A percentile compares a stretch with the other conserved stretches of the same genome.
Conservation (phyloP, 495 filamentous ascomycete species). For the Hyphodiscus hymeniophilus region DNA sequence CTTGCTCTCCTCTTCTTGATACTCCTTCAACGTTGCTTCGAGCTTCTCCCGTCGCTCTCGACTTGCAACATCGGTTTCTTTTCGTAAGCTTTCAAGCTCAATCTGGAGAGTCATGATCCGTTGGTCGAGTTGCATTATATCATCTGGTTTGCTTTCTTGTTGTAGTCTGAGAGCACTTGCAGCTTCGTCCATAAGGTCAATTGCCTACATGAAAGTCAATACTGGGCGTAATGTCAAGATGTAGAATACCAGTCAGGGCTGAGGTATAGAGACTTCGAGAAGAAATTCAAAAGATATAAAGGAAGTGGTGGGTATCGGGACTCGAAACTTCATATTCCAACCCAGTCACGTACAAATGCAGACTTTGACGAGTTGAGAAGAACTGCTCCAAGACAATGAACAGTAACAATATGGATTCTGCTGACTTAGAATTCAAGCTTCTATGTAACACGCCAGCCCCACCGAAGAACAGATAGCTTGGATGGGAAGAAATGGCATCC, state of each 20-base stretch:
- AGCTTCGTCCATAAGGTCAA: conserved; percentile 94
- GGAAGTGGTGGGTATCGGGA: too few species aligned
- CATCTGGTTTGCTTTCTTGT: conserved; percentile 93
- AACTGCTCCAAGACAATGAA: too few species aligned
- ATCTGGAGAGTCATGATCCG: conserved; percentile 97
- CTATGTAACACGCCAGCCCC: too few species aligned
- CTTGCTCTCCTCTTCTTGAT: conserved; percentile 57
- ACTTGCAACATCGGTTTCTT: conserved; percentile 85
- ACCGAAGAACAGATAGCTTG: too few species aligned
- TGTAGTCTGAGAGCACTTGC: conserved; percentile 84
- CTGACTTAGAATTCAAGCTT: too few species aligned
- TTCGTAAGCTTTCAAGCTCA: conserved; percentile 89
- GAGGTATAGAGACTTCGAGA: neutral
- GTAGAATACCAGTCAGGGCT: neutral
- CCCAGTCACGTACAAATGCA: too few species aligned
- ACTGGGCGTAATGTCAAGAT: neutral
- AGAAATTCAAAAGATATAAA: neutral
- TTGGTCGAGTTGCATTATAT: conserved; percentile 82
- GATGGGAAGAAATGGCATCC: too few species aligned
- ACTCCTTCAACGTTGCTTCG: conserved; percentile 61
- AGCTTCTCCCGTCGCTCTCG: conserved; percentile 83
- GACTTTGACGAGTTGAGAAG: too few species aligned
- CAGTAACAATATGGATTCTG: too few species aligned
- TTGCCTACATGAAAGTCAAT: conserved; percentile 65
- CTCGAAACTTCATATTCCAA: too few species aligned